Evolutionary conservation across 371 early-diverging fungal species (phyloP).

Genomic region (Mucor sp.): DNA sequence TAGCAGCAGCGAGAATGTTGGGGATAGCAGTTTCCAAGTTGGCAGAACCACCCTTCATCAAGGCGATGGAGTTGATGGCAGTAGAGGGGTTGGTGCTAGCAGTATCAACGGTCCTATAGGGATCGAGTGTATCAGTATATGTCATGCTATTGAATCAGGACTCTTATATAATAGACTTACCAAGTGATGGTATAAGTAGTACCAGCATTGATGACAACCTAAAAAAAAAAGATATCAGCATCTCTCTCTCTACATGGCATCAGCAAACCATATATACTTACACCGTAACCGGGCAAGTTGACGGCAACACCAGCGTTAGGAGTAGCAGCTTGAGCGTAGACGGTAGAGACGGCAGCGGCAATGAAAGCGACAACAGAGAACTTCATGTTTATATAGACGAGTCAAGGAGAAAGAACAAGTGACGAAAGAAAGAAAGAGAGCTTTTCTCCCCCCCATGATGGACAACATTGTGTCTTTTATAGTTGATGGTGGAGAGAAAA

Average conservation of each 20-base stretch:
- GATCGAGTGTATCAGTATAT: background rate
- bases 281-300: slow-evolving; percentile 31
- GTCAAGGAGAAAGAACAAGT: background rate
- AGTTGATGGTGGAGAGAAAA: background rate
- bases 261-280: slow-evolving; percentile 15
- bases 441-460: background rate
- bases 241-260: no score
- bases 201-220: slow-evolving; percentile 38
- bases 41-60: slow-evolving; percentile 33
- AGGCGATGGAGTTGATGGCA: slow-evolving; percentile 29
- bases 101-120: slow-evolving; percentile 26
- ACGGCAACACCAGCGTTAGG: slow-evolving; percentile 31
- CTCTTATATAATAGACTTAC: slow-evolving; percentile 13
- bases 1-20: slow-evolving; percentile 26
- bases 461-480: background rate
- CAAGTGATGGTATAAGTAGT: slow-evolving; percentile 30
- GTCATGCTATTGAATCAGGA: background rate
- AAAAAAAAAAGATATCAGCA: no score
- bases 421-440: background rate
- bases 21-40: slow-evolving; percentile 23
- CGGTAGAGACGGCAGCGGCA: slow-evolving; percentile 15
- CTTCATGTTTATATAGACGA: slow-evolving; percentile 9
- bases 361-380: slow-evolving; percentile 19
- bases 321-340: slow-evolving; percentile 10
- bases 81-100: slow-evolving; percentile 6